These are phyloP conservation scores for Naegleria fowleri DNA, from an alignment of 208 protist genomes.

Conservation along the genomic window DNA sequence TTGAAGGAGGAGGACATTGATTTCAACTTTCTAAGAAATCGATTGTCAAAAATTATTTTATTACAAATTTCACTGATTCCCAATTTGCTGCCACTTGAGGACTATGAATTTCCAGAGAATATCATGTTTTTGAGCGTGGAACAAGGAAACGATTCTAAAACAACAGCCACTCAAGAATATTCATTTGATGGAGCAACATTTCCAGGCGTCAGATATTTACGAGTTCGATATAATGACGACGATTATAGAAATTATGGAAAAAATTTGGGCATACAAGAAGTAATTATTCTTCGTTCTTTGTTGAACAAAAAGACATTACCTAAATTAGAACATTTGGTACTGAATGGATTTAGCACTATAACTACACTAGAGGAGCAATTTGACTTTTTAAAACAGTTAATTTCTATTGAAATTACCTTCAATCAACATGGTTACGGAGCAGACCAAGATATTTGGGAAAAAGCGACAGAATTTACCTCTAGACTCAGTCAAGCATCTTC, in stretches of 20 bases:
- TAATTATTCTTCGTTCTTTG: not conserved
- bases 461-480: not conserved
- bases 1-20: too few species aligned
- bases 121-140: not conserved
- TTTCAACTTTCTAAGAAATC: not conserved
- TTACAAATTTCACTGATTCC: not conserved
- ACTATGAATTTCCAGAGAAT: not conserved
- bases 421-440: not conserved
- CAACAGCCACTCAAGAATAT: too few species aligned
- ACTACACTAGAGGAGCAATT: not conserved
- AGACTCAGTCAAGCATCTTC: not conserved
- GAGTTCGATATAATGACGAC: not conserved
- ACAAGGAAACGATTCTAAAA: too few species aligned
- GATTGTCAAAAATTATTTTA: not conserved
- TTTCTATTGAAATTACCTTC: not conserved
- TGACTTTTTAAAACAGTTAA: not conserved
- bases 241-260: not conserved
- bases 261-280: too few species aligned
- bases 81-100: not conserved
- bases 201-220: not conserved
- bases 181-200: not conserved
- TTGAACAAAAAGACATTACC: not conserved
- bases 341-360: not conserved
- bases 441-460: not conserved
- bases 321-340: not conserved